Percentiles rank a stretch among this genome's conserved stretches.
Conservation (phyloP, 2,329 filamentous ascomycete species). For the Coleophoma crateriformis region DNA sequence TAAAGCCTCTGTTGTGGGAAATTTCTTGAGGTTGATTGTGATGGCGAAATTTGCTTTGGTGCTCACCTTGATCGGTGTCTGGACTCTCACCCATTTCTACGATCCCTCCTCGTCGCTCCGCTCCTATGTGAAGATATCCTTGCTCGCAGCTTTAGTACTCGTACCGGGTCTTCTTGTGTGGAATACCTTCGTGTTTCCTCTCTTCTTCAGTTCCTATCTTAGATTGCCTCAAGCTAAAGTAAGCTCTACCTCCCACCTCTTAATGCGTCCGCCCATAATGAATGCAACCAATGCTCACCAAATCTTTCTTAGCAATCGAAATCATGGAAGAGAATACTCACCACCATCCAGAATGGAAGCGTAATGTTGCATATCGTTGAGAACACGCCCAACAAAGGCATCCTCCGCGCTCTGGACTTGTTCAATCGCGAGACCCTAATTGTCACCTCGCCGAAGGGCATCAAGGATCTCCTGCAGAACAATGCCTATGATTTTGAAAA, state of each 20-base stretch:
- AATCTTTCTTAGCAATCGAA: background rate
- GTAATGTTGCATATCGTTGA: slow-evolving; percentile 9
- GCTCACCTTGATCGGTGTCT: background rate
- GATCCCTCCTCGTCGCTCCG: background rate
- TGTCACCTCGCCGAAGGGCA: slow-evolving; percentile 6
- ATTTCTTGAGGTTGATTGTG: too few relatives aligned
- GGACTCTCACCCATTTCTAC: background rate
- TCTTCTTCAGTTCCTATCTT: slow-evolving; percentile 10
- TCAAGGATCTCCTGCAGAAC: slow-evolving; percentile 6
- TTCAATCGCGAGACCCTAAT: slow-evolving; percentile 9
- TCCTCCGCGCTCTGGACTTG: slow-evolving; percentile 11
- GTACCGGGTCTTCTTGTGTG: slow-evolving; percentile 5
- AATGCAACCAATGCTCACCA: background rate
- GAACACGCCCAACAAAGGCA: slow-evolving; percentile 7
- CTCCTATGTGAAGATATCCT: background rate
- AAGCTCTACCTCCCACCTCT: background rate
- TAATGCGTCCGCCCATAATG: background rate
- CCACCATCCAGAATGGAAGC: background rate
- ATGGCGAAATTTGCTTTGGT: background rate
- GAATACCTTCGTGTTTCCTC: slow-evolving; percentile 7
- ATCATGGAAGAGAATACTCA: slow-evolving; percentile 6
- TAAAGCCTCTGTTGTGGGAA: too few relatives aligned
- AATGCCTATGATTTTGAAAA: slow-evolving; percentile 8
- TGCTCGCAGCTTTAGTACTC: slow-evolving; percentile 2
- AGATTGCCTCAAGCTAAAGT: slow-evolving; percentile 8